A percentile compares a stretch with the other conserved stretches of the same genome.
These are phyloP conservation scores for Yamadazyma siamensis DNA, from an alignment of 1,139 yeast species.

Conservation along the genomic window DNA sequence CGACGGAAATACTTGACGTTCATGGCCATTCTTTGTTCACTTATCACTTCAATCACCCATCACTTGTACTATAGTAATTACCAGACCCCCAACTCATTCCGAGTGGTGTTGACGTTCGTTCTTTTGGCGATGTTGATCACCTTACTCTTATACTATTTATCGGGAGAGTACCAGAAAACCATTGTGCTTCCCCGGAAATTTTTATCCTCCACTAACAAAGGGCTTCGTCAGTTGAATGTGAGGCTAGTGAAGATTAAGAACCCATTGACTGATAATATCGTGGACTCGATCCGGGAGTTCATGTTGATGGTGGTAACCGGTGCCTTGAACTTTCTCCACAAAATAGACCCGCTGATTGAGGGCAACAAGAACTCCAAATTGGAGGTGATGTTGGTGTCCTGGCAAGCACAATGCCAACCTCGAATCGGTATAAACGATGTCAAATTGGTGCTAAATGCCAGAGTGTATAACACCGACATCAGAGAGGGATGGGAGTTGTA, in stretches of 20 bases:
- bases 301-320: constrained; percentile 31
- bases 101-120: constrained; percentile 56
- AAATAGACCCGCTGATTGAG: constrained; percentile 32
- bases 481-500: constrained; percentile 96
- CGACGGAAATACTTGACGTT: constrained; percentile 75
- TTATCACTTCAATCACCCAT: constrained; percentile 41
- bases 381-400: constrained; percentile 42
- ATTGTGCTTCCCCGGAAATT: constrained; percentile 80
- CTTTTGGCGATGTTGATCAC: constrained; percentile 70
- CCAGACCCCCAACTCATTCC: constrained; percentile 23
- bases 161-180: constrained; percentile 87
- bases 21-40: constrained; percentile 48
- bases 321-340: constrained; percentile 27
- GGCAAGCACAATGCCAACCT: constrained; percentile 48
- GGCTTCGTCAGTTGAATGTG: constrained; percentile 77
- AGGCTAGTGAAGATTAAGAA: constrained; percentile 69
- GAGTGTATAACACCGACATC: constrained; percentile 77
- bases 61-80: constrained; percentile 32
- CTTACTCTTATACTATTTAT: constrained; percentile 70
- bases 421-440: constrained; percentile 48
- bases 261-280: constrained; percentile 50
- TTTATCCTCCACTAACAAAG: constrained; percentile 78
- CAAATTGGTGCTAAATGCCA: constrained; percentile 73
- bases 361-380: constrained; percentile 31
- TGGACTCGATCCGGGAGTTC: constrained; percentile 43